Percentiles rank a stretch among this genome's conserved stretches.
Conservation (phyloP, 2,329 filamentous ascomycete genomes). For the Rhytidhysteron rufulum region DNA sequence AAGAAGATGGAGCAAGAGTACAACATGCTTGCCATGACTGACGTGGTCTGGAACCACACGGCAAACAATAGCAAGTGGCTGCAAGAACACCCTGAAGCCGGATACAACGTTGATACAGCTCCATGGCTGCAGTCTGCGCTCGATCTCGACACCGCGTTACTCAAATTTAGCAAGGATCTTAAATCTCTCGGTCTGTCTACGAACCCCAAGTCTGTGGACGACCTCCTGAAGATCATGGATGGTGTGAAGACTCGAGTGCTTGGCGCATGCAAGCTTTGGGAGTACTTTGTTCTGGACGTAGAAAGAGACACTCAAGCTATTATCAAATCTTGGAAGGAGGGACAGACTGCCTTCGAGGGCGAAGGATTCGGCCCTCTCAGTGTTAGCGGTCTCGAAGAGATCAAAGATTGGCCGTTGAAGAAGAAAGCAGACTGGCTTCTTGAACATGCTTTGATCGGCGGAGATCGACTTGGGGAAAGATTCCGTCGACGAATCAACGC, state of each 20-base stretch:
- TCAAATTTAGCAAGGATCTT: constrained; percentile 61
- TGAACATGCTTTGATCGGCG: constrained; percentile 65
- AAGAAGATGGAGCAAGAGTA: constrained; percentile 79
- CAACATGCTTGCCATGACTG: constrained; percentile 81
- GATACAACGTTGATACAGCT: constrained; percentile 89
- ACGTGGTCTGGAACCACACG: constrained; percentile 98
- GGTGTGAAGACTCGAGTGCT: constrained; percentile 79
- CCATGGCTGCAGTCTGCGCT: constrained; percentile 66
- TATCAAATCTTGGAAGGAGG: constrained; percentile 67
- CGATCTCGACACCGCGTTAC: constrained; percentile 72
- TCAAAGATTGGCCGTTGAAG: constrained; percentile 54
- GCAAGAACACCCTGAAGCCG: constrained; percentile 87
- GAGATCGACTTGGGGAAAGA: constrained; percentile 73
- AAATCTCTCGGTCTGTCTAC: constrained; percentile 69
- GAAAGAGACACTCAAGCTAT: constrained; percentile 66
- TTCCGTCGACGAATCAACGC: constrained; percentile 71
- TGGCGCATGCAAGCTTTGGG: constrained; percentile 76
- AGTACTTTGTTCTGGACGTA: constrained; percentile 85
- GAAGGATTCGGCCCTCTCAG: constrained; percentile 47
- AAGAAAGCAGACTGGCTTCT: constrained; percentile 63
- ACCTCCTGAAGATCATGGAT: constrained; percentile 78
- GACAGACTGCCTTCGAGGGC: constrained; percentile 54
- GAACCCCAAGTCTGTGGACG: constrained; percentile 64
- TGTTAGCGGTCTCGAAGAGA: constrained; percentile 49
- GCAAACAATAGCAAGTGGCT: constrained; percentile 95